phyloP scores from a whole-genome alignment of 805 yeast genomes.

The Pichia cabralensis region DNA sequence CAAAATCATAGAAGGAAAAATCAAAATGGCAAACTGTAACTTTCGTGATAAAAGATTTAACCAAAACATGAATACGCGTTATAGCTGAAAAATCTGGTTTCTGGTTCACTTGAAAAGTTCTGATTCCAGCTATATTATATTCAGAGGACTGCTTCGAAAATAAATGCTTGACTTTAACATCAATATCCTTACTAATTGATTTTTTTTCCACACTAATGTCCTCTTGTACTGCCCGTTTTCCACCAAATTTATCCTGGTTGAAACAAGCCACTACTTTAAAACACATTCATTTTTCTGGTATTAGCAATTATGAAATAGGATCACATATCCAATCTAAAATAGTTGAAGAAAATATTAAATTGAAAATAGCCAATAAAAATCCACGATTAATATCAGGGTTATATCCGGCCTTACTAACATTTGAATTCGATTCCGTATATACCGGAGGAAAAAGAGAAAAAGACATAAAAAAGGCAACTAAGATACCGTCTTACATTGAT shows the following conservation, averaged over 20 bases:
- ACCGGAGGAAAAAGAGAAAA: conserved; percentile 87
- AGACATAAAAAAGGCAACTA: conserved; percentile 6
- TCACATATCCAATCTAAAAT: conserved; percentile 45
- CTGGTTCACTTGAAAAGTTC: too few species aligned
- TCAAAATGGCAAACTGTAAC: not conserved
- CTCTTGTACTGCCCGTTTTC: conserved; percentile 6
- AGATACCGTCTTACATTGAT: not conserved
- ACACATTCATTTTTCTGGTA: conserved; percentile 34
- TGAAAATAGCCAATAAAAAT: conserved; percentile 16
- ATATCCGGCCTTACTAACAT: conserved; percentile 62
- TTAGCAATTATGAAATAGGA: conserved; percentile 37
- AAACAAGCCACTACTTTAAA: conserved; percentile 27
- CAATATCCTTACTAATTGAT: too few species aligned
- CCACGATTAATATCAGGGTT: conserved; percentile 28
- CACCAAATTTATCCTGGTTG: conserved; percentile 3
- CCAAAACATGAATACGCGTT: not conserved
- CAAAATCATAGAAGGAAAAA: not conserved
- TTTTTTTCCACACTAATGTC: too few species aligned
- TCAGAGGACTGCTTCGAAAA: too few species aligned
- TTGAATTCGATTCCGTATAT: conserved; percentile 78
- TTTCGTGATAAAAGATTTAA: not conserved
- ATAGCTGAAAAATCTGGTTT: too few species aligned
- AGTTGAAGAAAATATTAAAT: conserved; percentile 41
- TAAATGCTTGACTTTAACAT: too few species aligned
- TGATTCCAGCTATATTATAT: too few species aligned